Base-by-base conservation (phyloP, 805 yeast species). In the Candida vartiovaarae region DNA sequence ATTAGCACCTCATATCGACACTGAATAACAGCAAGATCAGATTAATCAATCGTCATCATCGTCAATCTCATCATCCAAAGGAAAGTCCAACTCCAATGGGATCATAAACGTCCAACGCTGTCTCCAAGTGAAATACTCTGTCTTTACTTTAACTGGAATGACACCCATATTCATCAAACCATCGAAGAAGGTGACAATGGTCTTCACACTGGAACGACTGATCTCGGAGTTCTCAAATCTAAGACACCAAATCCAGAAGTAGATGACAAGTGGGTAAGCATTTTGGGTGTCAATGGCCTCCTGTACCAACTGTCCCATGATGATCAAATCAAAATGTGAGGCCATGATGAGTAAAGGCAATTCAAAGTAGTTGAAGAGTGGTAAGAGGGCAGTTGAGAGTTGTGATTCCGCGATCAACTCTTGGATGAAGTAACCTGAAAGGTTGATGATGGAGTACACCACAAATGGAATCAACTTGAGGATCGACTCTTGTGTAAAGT, bases 391-490 rank as follows among this genome's bases (percentile, higher is more conserved):
- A 29, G 48, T 38, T 11, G 69, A 55, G 9, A 70, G 50, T 2
- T 55, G 53, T 10, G 54, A 54, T 1, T 50, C 44, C 1, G 72
- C 69, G 39, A 59, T 64, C 6, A 60, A 50, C 33, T 69, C 72
- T 30, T 55, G 44, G 4, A 61, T 56, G 36, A 62, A 51, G 44
- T 55, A 67, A 24, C 62, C 59, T 28, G 63, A 52, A 33, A 68
- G 48, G 45, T 70, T 70, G 42, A 70, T 53, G n/a, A 62, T 51
- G 3, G 74, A 68, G 47, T 68, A 70, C 7, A 63, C 56, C n/a
- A 63, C 60, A 50, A 68, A 70, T 2, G 75, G 73, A 27, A 64
- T 44, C 36, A 70, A 46, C 46, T 70, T 70, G 32, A 64, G 42
- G n/a, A 63, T 20, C 20, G 59, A 61, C 3, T 52, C 45, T 3